A percentile compares a stretch with the other conserved stretches of the same genome.
These are phyloP conservation scores for Tolypocladium guangdongense DNA, from an alignment of 2,329 filamentous ascomycete genomes.

Conservation along the genomic window DNA sequence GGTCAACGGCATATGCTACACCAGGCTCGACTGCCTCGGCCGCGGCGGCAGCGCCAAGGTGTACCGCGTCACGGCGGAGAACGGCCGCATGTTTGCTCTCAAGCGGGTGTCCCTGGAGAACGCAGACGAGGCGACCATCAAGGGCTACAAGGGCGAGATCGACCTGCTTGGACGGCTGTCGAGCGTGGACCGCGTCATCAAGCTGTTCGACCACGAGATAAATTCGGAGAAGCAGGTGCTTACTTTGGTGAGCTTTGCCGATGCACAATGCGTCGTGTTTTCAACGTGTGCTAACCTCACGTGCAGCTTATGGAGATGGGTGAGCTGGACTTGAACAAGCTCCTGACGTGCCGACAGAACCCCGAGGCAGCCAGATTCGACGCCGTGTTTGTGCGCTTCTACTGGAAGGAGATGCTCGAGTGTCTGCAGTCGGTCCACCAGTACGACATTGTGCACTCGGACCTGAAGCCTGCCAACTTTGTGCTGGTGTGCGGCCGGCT, in stretches of 20 bases:
- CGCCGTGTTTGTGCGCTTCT: slow-evolving; percentile 84
- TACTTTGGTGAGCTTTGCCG: slow-evolving; percentile 54
- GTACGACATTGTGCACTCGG: slow-evolving; percentile 88
- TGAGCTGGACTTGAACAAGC: slow-evolving; percentile 82
- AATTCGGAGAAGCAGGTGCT: slow-evolving; percentile 86
- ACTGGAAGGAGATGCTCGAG: slow-evolving; percentile 99
- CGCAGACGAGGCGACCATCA: slow-evolving; percentile 72
- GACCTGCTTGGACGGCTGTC: slow-evolving; percentile 74
- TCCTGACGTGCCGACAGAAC: slow-evolving; percentile 64
- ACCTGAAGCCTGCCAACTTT: slow-evolving; percentile 95
- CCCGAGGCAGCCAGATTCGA: slow-evolving; percentile 69
- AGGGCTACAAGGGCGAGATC: slow-evolving; percentile 90
- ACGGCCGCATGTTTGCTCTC: slow-evolving; percentile 87
- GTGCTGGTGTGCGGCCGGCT: slow-evolving; percentile 80
- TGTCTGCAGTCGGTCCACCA: slow-evolving; percentile 84
- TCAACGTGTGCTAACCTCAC: neutral
- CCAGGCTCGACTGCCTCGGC: slow-evolving; percentile 79
- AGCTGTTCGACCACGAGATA: slow-evolving; percentile 83
- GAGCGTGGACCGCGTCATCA: slow-evolving; percentile 81
- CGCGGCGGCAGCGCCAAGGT: slow-evolving; percentile 90
- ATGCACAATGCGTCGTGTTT: too few species aligned
- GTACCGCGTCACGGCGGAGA: slow-evolving; percentile 93
- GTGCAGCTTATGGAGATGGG: slow-evolving; percentile 88
- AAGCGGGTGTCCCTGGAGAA: slow-evolving; percentile 89
- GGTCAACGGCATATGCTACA: slow-evolving; percentile 86